Evolutionary conservation across 2,329 filamentous ascomycete species (phyloP).

Genomic region (Colletotrichum theobromicola): DNA sequence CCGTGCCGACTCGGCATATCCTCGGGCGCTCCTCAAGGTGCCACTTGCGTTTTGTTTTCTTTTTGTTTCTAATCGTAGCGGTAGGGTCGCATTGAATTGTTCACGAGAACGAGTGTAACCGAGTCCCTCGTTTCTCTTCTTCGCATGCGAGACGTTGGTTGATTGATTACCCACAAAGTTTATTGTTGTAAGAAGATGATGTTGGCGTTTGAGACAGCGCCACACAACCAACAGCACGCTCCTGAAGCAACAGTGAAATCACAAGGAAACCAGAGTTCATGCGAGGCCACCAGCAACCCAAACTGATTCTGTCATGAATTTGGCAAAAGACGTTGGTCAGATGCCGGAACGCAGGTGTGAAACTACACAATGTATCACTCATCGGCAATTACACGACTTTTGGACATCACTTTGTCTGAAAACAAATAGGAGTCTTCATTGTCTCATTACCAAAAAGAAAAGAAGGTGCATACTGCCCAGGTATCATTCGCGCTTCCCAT

Average conservation of each 20-base stretch:
- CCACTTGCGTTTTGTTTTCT: background rate
- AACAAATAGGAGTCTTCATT: background rate
- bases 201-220: background rate
- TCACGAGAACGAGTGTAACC: background rate
- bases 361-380: background rate
- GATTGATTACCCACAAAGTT: background rate
- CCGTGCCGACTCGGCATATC: background rate
- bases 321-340: rapidly evolving
- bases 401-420: background rate
- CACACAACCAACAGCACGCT: background rate
- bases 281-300: background rate
- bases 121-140: background rate
- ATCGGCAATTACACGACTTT: background rate
- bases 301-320: background rate
- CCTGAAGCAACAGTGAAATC: background rate
- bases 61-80: background rate
- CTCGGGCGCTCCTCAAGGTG: background rate
- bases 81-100: background rate
- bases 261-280: background rate
- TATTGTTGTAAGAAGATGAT: background rate
- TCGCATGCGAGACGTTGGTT: background rate
- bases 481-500: background rate
- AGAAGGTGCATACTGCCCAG: background rate
- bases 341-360: background rate
- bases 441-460: background rate